Evolutionary conservation across 176 grass and related monocot genomes (phyloP).

Genomic region (Poa pratensis): DNA sequence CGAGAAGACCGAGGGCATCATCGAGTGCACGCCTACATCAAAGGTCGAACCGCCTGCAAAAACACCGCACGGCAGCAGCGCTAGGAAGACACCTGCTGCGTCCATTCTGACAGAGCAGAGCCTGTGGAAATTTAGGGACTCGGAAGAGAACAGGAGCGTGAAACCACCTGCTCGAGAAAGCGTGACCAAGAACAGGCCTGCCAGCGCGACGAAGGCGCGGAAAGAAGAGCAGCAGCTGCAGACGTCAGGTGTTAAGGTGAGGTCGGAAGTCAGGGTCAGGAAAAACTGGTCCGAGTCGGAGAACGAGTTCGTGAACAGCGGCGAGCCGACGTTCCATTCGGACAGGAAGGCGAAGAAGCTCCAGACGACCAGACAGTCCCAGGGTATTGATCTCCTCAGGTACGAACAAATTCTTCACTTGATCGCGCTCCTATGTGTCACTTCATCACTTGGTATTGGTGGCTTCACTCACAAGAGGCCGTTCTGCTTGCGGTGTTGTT

Average conservation of each 20-base stretch:
- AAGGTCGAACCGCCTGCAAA: slow-evolving; percentile 47
- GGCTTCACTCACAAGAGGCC: background rate
- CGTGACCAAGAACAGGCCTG: slow-evolving; percentile 45
- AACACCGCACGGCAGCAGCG: background rate
- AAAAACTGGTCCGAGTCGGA: slow-evolving; percentile 55
- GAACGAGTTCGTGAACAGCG: slow-evolving; percentile 47
- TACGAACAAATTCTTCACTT: background rate
- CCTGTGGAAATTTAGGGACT: slow-evolving; percentile 56
- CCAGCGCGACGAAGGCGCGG: slow-evolving; percentile 33
- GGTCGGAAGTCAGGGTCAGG: slow-evolving; percentile 26
- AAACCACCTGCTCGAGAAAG: slow-evolving; percentile 37
- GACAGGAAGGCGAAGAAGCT: slow-evolving; percentile 50
- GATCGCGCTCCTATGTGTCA: background rate
- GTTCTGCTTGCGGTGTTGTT: background rate
- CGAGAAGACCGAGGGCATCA: slow-evolving; percentile 45
- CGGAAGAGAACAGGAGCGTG: slow-evolving; percentile 59
- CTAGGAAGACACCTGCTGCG: slow-evolving; percentile 41
- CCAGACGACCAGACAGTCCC: slow-evolving; percentile 47
- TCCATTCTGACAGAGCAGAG: slow-evolving; percentile 55
- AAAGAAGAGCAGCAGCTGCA: slow-evolving; percentile 34
- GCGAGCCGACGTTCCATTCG: slow-evolving; percentile 44
- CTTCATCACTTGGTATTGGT: background rate
- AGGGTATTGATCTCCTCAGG: slow-evolving; percentile 51
- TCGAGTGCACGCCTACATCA: slow-evolving; percentile 47
- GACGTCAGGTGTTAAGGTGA: background rate